These are phyloP conservation scores for Lojkania enalia DNA, from an alignment of 2,329 filamentous ascomycete species.

Conservation along the genomic window DNA sequence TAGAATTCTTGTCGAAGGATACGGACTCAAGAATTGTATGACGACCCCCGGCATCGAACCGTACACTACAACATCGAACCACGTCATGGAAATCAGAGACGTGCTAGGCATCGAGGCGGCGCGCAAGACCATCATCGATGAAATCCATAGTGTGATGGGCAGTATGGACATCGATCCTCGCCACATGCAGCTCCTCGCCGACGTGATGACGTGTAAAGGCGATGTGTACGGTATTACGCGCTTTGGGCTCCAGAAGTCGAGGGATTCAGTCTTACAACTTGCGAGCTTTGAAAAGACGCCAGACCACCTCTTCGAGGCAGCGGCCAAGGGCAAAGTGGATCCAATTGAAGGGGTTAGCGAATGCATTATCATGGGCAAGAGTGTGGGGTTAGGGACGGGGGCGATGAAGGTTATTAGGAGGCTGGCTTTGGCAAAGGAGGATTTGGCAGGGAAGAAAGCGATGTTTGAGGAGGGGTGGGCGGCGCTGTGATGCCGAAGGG, in stretches of 20 bases:
- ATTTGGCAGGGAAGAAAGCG: conserved; percentile 29
- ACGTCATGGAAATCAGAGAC: conserved; percentile 83
- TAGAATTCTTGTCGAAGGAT: conserved; percentile 81
- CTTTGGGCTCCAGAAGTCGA: conserved; percentile 94
- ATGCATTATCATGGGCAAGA: conserved; percentile 98
- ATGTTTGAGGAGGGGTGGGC: conserved; percentile 46
- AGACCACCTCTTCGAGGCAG: conserved; percentile 94
- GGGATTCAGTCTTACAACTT: conserved; percentile 89
- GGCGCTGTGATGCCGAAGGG: conserved; percentile 31
- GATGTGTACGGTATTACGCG: conserved; percentile 95
- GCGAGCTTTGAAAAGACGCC: conserved; percentile 98
- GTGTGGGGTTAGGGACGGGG: conserved; percentile 87
- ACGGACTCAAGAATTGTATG: conserved; percentile 87
- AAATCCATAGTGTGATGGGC: conserved; percentile 88
- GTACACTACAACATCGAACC: conserved; percentile 74
- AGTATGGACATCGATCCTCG: conserved; percentile 95
- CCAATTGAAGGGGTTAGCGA: conserved; percentile 91
- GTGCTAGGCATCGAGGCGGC: conserved; percentile 96
- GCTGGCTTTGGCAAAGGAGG: conserved; percentile 48
- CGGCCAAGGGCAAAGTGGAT: conserved; percentile 88
- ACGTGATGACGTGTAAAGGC: conserved; percentile 99
- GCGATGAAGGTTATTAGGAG: conserved; percentile 85
- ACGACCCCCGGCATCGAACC: conserved; percentile 90
- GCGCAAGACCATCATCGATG: conserved; percentile 80
- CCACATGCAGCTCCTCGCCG: conserved; percentile 95